Percentiles rank a stretch among this genome's conserved stretches.
phyloP scores from a whole-genome alignment of 306 rosid species.

The Notholithocarpus densiflorus region DNA sequence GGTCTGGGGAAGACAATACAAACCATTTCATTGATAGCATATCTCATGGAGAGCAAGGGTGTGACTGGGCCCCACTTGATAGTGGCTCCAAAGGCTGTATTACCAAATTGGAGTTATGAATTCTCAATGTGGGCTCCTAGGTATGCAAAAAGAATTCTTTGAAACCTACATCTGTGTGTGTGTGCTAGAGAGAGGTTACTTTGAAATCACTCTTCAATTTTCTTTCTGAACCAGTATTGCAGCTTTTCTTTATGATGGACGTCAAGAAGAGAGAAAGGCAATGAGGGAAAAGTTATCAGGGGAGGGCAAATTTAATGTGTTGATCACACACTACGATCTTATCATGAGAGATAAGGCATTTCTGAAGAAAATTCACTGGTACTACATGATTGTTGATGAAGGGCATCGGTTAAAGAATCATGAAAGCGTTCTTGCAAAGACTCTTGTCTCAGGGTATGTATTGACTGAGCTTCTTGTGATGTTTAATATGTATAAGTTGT shows the following conservation, averaged over 20 bases:
- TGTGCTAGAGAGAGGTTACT: conserved; percentile 6
- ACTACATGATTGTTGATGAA: conserved; percentile 96
- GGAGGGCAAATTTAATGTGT: conserved; percentile 88
- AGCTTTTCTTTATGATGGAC: conserved; percentile 86
- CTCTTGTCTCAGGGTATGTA: conserved; percentile 83
- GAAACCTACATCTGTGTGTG: conserved; percentile 5
- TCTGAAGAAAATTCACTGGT: conserved; percentile 91
- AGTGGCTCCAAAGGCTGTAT: conserved; percentile 98
- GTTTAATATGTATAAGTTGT: conserved; percentile 8
- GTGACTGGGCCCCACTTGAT: conserved; percentile 95
- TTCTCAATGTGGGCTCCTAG: conserved; percentile 96
- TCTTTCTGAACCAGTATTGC: conserved; percentile 58
- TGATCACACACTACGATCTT: conserved; percentile 94
- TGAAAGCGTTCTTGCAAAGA: conserved; percentile 92
- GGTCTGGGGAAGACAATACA: conserved; percentile 99
- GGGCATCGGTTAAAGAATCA: conserved; percentile 98
- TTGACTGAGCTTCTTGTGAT: conserved; percentile 16
- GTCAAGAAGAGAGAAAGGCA: conserved; percentile 89
- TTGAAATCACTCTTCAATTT: conserved; percentile 22
- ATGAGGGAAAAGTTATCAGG: conserved; percentile 85
- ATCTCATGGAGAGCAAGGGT: conserved; percentile 81
- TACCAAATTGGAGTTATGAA: conserved; percentile 92
- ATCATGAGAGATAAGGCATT: conserved; percentile 97
- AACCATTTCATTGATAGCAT: conserved; percentile 85
- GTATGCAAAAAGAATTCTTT: conserved; percentile 35